Base-by-base conservation (phyloP, 768 basidiomycete species). In the Suillus lakei region DNA sequence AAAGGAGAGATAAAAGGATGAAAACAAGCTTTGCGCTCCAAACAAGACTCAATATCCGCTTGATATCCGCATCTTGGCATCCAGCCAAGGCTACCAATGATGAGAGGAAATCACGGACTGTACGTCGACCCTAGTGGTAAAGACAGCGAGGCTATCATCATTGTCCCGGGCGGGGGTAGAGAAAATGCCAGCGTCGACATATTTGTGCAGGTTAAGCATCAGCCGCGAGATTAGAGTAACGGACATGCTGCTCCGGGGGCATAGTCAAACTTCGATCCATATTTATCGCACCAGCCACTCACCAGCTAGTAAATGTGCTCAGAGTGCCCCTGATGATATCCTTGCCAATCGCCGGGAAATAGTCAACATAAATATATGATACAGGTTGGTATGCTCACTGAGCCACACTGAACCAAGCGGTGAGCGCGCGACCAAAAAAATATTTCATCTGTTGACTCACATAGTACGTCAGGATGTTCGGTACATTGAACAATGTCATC, bases 301-400 rank as follows among this genome's bases (percentile, higher is more conserved):
- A 51, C 51, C 51, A 51, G 18, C 28, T 30, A 51, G 51, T 51
- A 10, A 51, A 51, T 51, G 51, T 51, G 51, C 51, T 28, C 51
- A 51, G 51, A 30, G 16, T 18, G 4, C 51, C 51, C 51, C 28
- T 51, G 51, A 4, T 1, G 9, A 51, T 10, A 51, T 9, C 51
- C 51, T 51, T 51, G 16, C 18, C 16, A 18, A 51, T 28, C 7
- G 28, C 48, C 15, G 16, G 48, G 28, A 10, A 18, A 30, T 28
- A 16, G 15, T 9, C 16, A 30, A 18, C 3, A 18, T 30, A 10
- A 5, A 10, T 51, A 18, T 30, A 30, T 51, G 5, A 30, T 28
- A 10, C 28, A 30, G 9, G 51, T 30, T 51, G 4, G 16, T 51
- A 28, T 51, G 28, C 51, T 51, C 28, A 51, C 51, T 18, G 51